These are phyloP conservation scores for Verticillium klebahnii DNA, from an alignment of 2,329 filamentous ascomycete genomes.

Conservation along the genomic window DNA sequence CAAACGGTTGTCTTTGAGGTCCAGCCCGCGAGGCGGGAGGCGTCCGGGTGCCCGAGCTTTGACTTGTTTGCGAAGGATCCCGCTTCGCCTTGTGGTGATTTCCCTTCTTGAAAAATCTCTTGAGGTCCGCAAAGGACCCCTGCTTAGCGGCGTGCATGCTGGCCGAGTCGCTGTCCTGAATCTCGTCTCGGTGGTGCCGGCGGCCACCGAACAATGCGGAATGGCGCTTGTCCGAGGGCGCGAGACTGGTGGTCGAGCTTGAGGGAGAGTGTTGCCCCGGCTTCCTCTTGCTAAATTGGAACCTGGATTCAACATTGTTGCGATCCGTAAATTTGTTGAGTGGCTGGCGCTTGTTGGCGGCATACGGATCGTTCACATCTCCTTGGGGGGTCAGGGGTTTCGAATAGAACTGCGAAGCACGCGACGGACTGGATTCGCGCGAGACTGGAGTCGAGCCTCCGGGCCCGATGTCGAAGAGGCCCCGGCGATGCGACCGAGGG, in stretches of 20 bases:
- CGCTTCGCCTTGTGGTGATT: slow-evolving; percentile 67
- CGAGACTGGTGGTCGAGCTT: slow-evolving; percentile 46
- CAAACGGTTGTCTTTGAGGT: slow-evolving; percentile 63
- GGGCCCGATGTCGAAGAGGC: slow-evolving; percentile 47
- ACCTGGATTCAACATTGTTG: slow-evolving; percentile 68
- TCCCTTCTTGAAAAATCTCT: slow-evolving; percentile 89
- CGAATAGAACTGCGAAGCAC: slow-evolving; percentile 61
- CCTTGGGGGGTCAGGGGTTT: slow-evolving; percentile 75
- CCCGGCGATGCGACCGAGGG: slow-evolving; percentile 41
- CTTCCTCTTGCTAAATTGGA: slow-evolving; percentile 77
- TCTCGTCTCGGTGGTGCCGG: slow-evolving; percentile 37
- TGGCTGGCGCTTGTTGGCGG: slow-evolving; percentile 72
- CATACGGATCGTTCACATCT: slow-evolving; percentile 80
- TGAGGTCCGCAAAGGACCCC: slow-evolving; percentile 89
- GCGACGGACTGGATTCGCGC: slow-evolving; percentile 59
- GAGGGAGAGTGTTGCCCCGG: slow-evolving; percentile 51
- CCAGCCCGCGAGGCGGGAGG: slow-evolving; percentile 35
- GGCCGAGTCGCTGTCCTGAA: slow-evolving; percentile 39
- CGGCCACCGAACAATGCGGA: slow-evolving; percentile 36
- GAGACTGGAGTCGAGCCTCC: slow-evolving; percentile 52
- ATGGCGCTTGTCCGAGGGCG: slow-evolving; percentile 48
- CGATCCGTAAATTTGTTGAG: slow-evolving; percentile 60
- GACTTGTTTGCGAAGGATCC: slow-evolving; percentile 25
- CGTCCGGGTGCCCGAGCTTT: slow-evolving; percentile 40
- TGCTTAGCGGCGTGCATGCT: slow-evolving; percentile 48